Percentiles rank a stretch among this genome's conserved stretches.
These are phyloP conservation scores for Penicillium fimorum DNA, from an alignment of 495 filamentous ascomycete species.

Conservation along the genomic window DNA sequence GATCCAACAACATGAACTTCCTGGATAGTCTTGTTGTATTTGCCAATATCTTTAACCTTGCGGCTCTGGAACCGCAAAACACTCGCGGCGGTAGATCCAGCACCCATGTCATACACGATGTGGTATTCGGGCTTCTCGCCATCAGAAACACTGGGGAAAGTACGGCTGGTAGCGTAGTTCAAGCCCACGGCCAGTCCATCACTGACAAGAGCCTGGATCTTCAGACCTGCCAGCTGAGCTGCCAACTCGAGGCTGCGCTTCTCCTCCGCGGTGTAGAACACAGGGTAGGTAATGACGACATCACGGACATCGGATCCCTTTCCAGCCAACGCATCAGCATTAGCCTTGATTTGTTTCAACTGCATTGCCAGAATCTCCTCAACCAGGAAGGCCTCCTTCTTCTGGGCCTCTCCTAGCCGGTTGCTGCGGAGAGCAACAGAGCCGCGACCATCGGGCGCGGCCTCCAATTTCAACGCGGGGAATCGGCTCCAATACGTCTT, in stretches of 20 bases:
- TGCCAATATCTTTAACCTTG: slow-evolving; percentile 86
- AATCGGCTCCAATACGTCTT: slow-evolving; percentile 67
- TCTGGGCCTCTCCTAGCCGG: slow-evolving; percentile 59
- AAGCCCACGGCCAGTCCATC: slow-evolving; percentile 91
- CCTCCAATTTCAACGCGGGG: slow-evolving; percentile 57
- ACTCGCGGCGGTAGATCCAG: slow-evolving; percentile 94
- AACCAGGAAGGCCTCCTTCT: slow-evolving; percentile 71
- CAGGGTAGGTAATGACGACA: slow-evolving; percentile 86
- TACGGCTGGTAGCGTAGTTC: slow-evolving; percentile 89
- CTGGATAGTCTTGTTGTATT: slow-evolving; percentile 94
- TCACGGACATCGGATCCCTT: slow-evolving; percentile 70
- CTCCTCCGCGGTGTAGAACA: slow-evolving; percentile 87
- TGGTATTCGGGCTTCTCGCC: slow-evolving; percentile 89
- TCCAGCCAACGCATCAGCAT: slow-evolving; percentile 85
- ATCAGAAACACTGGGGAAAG: slow-evolving; percentile 79
- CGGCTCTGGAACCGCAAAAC: slow-evolving; percentile 85
- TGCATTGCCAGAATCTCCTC: slow-evolving; percentile 98
- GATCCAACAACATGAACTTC: slow-evolving; percentile 83
- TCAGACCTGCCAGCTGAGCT: slow-evolving; percentile 81
- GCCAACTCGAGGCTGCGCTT: slow-evolving; percentile 77
- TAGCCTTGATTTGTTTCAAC: slow-evolving; percentile 79
- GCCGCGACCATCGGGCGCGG: slow-evolving; percentile 52
- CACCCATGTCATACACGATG: slow-evolving; percentile 96
- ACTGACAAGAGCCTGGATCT: slow-evolving; percentile 78
- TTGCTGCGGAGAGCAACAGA: slow-evolving; percentile 77